Base-by-base conservation (phyloP, 2,329 filamentous ascomycete genomes). In the Apiospora aurea region DNA sequence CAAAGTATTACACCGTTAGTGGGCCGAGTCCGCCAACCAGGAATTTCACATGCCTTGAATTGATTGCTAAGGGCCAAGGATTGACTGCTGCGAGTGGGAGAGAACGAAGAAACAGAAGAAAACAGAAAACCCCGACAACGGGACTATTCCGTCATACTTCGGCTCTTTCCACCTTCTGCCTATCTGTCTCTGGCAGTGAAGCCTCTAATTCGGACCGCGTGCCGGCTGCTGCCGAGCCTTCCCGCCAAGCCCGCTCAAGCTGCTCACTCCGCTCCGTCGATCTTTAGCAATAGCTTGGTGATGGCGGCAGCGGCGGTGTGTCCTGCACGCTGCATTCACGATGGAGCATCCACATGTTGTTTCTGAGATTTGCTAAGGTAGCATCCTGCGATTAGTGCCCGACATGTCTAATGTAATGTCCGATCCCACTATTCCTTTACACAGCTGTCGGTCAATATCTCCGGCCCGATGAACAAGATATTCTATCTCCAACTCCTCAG, bases 201-300 rank as follows among this genome's bases (percentile, higher is more conserved):
- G 14, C 7, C 29, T 38, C 29, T 61, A 38, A 38, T 38, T 61
- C 53, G 53, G 53, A 61, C 53, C 53, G 53, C 53, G 29, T 38
- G 53, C 53, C 53, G 53, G 53, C 29, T 38, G 18, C 53, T 61
- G 18, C 53, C 29, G 53, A 61, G 7, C 29, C 53, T 61, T 61
- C 29, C 29, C 53, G 51, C 53, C 53, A 61, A 10, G 53, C 29
- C 53, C 53, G 57, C 57, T 64, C 21, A 41, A 64, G 21, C 29
- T 38, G 57, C 34, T n/a, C 29, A 64, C 53, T 41, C 57, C 57
- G 57, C 29, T 34, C 18, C 57, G 57, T 38, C 34, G 29, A 64
- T 64, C 57, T 38, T 41, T 64, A 41, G 29, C 24, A 64, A 64
- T 41, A 64, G 29, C 57, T 64, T 64, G 34, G 57, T 64, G 57